phyloP scores from a whole-genome alignment of 176 grass and related monocot species.

The Elymus sibiricus region DNA sequence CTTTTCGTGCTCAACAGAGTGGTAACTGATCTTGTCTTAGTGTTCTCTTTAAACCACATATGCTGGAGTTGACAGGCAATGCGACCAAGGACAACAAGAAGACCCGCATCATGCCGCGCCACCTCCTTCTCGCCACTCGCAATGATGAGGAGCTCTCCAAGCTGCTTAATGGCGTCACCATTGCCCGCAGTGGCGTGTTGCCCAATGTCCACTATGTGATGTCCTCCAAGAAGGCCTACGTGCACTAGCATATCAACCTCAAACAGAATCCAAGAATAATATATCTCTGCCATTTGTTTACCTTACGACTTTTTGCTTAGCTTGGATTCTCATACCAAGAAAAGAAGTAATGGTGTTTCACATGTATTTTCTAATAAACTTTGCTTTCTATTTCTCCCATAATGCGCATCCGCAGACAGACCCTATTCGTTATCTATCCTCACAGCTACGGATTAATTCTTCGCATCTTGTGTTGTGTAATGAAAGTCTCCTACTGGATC shows the following conservation, averaged over 20 bases:
- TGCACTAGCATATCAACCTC: background rate
- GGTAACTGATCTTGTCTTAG: background rate
- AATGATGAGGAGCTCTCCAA: background rate
- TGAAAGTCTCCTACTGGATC: too few species aligned
- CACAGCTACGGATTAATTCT: too few species aligned
- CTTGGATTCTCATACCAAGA: too few species aligned
- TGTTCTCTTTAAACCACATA: background rate
- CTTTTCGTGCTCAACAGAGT: background rate
- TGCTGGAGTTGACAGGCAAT: conserved; percentile 20
- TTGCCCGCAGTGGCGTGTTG: background rate
- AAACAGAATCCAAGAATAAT: too few species aligned
- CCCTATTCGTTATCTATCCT: too few species aligned
- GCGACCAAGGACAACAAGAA: conserved; percentile 30
- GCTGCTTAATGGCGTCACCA: background rate
- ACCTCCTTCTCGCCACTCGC: conserved; percentile 17
- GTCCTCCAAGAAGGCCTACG: background rate
- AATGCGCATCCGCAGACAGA: too few species aligned
- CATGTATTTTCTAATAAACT: too few species aligned
- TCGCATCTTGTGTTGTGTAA: too few species aligned
- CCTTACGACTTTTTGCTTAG: too few species aligned
- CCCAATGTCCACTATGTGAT: conserved; percentile 18
- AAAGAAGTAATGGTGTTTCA: too few species aligned
- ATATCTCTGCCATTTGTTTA: too few species aligned
- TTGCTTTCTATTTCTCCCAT: too few species aligned
- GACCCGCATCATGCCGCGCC: conserved; percentile 7